Base-by-base conservation (phyloP, 306 rosid species). In the Astragalus glycyphyllos region DNA sequence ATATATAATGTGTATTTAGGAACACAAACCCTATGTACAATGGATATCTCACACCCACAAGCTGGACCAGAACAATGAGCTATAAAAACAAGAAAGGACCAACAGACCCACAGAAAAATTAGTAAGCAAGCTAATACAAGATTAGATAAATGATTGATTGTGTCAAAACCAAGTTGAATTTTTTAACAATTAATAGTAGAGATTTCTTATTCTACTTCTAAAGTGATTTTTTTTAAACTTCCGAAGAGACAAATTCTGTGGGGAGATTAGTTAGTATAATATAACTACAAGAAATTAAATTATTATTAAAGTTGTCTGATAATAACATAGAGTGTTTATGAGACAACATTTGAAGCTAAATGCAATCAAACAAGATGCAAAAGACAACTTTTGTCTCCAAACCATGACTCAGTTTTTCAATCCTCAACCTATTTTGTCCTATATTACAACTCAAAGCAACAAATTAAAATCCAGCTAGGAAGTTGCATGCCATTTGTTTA, bases 391-490 rank as follows among this genome's bases (percentile, higher is more conserved):
- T 8, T 40, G 45, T 40, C 8, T 11, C 11, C 45, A 40, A 40
- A 37, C 34, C 34, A 34, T 54, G 77, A 71, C 73, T 44, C 20
- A 70, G 60, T 70, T 37, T 77, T 29, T 34, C 29, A 26, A 40
- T 37, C 23, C 47, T 29, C 46, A 57, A 59, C 16, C 71, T 50
- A 67, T 51, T 75, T 85, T 88, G 87, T 84, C 81, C 60, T 61
- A 74, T 76, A 68, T 68, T 37, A 77, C 65, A 84, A 70, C 82
- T 79, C 53, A 58, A 58, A 87, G 49, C 65, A 72, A 81, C 20
- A 56, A 26, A 26, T 26, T 45, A 37, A 62, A 44, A 17, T 66
- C 40, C 7, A 8, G 60, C 47, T 5, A 17, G 65, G 79, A 68
- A 79, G 80, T 70, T 75, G 71, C 68, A 66, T 64, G 69, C 44